phyloP scores from a whole-genome alignment of 2,329 filamentous ascomycete species.

The Curvularia verruculosa region DNA sequence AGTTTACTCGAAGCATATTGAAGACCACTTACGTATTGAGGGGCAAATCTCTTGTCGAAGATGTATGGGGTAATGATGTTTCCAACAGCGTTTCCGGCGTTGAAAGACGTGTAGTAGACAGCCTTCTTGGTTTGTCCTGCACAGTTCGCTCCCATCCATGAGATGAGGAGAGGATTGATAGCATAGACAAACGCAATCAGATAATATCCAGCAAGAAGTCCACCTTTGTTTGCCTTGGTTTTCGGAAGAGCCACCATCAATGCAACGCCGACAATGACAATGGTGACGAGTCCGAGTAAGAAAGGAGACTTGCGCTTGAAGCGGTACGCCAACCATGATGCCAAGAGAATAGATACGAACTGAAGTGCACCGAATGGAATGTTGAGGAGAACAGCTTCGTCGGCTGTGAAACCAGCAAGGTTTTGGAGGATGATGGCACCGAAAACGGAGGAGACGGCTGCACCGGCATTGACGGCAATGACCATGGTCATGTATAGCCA shows the following conservation, averaged over 20 bases:
- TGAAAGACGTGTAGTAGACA: slow-evolving; percentile 67
- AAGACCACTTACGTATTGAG: slow-evolving; percentile 28
- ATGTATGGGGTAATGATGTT: slow-evolving; percentile 58
- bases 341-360: slow-evolving; percentile 28
- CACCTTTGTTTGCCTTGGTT: slow-evolving; percentile 50
- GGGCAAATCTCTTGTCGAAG: slow-evolving; percentile 28
- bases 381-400: slow-evolving; percentile 63
- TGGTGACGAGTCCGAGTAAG: slow-evolving; percentile 54
- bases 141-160: slow-evolving; percentile 73
- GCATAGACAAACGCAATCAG: slow-evolving; percentile 70
- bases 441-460: slow-evolving; percentile 64
- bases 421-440: slow-evolving; percentile 61
- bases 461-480: slow-evolving; percentile 36
- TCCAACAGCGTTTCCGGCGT: slow-evolving; percentile 65
- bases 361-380: slow-evolving; percentile 58
- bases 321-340: slow-evolving; percentile 63
- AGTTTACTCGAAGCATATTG: no score
- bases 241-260: slow-evolving; percentile 61
- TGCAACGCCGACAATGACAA: slow-evolving; percentile 64
- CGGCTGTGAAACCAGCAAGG: slow-evolving; percentile 64
- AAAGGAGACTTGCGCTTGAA: slow-evolving; percentile 65
- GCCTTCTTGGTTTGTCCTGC: slow-evolving; percentile 72
- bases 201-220: slow-evolving; percentile 67
- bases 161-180: slow-evolving; percentile 68
- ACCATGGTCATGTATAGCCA: slow-evolving; percentile 51